Evolutionary conservation across 768 basidiomycete genomes (phyloP), one percentile per base, ranked within the genome.

Genomic region (Gymnopilus dilepis): DNA sequence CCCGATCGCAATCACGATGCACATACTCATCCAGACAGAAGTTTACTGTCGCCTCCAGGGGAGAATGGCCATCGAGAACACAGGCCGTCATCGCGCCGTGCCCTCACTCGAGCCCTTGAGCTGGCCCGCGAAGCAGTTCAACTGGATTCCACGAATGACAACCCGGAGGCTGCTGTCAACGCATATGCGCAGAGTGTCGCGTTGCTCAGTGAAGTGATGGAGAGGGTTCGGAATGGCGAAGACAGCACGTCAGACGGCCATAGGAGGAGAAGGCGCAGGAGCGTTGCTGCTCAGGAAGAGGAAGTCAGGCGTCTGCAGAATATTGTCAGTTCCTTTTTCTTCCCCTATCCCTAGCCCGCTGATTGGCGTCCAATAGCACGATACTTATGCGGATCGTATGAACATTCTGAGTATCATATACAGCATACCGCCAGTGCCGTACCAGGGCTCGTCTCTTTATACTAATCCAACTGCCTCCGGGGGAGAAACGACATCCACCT

Each of bases 371-470:
- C 40, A 54, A 59, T 73, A 95, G 94, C 95, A 96, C 72, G 95
- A 97, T 74, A 96, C 95, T 8, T 97, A 97, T 74, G 93, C 92
- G 60, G 93, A 97, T 74, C 86, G 95, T 54, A 94, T 97, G 90
- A 91, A 92, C 70, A 95, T 96, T 70, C 84, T 97, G 58, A 92
- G 91, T 68, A 82, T 92, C 65, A 94, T 94, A 64, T 95, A 95
- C 79, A 90, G 87, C 73, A 93, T 95, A 73, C 91, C 91, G 24
- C 83, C 90, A 43, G 83, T 86, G 43, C 89, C 89, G 21, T 86
- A 90, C 69, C 82, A 90, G 11, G 83, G 86, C 26, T 73, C 85
- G 15, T 81, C 84, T 6, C 68, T 81, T 52, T 85, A 84, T 73
- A 73, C 74, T 34, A 66, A 67, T 48, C 51, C 73, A 34, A 65